A percentile compares a stretch with the other conserved stretches of the same genome.
phyloP scores from a whole-genome alignment of 352 stramenopile species.

The Phytophthora ohioensis region DNA sequence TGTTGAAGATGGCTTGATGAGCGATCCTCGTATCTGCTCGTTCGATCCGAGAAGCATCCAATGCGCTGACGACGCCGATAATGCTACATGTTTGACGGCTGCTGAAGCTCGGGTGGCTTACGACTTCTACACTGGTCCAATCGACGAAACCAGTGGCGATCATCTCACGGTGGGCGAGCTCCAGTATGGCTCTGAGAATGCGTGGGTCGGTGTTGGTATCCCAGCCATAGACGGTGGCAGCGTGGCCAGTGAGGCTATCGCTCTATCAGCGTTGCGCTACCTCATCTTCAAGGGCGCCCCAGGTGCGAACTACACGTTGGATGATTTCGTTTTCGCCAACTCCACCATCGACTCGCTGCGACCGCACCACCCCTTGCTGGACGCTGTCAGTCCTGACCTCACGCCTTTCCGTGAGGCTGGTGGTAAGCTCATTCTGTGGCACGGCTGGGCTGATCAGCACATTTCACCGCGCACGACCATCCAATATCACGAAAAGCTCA shows the following conservation, averaged over 20 bases:
- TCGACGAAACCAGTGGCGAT: slow-evolving; percentile 30
- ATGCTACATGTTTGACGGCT: slow-evolving; percentile 3
- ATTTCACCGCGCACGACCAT: slow-evolving; percentile 52
- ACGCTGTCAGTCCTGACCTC: slow-evolving; percentile 40
- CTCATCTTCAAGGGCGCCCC: slow-evolving; percentile 37
- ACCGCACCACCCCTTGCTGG: slow-evolving; percentile 44
- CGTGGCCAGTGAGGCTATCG: slow-evolving; percentile 36
- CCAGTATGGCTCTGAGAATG: slow-evolving; percentile 44
- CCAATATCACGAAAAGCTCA: slow-evolving; percentile 45
- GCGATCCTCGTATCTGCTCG: slow-evolving; percentile 3
- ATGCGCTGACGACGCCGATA: slow-evolving; percentile 1
- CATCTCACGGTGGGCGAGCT: slow-evolving; percentile 48
- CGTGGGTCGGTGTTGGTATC: slow-evolving; percentile 44
- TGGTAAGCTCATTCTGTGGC: slow-evolving; percentile 52
- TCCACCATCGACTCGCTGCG: slow-evolving; percentile 43
- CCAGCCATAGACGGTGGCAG: slow-evolving; percentile 23
- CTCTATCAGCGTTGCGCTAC: slow-evolving; percentile 42
- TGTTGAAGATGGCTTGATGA: slow-evolving; percentile 6
- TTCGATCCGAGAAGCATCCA: slow-evolving; percentile 3
- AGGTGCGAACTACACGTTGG: slow-evolving; percentile 38
- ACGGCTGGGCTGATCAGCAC: slow-evolving; percentile 50
- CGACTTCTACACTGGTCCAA: slow-evolving; percentile 45
- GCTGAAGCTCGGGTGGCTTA: slow-evolving; percentile 6
- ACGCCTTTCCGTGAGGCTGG: slow-evolving; percentile 37
- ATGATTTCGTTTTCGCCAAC: slow-evolving; percentile 44